Base-by-base conservation (phyloP, 139 green algal species). In the Chlamydomonas asymmetrica region DNA sequence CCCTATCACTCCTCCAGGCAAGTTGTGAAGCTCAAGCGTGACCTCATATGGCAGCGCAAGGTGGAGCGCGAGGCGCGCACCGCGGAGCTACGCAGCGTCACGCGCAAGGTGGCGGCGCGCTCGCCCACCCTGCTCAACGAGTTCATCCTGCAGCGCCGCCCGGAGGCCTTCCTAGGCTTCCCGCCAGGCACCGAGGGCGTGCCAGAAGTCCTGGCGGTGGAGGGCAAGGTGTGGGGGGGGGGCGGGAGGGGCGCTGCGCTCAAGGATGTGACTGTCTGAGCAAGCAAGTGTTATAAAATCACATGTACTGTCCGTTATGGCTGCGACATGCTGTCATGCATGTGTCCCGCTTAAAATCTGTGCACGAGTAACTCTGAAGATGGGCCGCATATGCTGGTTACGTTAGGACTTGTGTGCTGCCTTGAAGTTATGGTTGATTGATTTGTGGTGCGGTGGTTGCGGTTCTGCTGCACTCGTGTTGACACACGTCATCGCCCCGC, bases 81-180 rank as follows among this genome's bases (percentile, higher is more conserved):
- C 34, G 20, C 48, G 35, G 66, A 76, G 22, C 23, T 68, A 35
- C 75, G 75, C 35, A 66, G 40, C 29, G 40, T 73, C 22, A 27
- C n/a, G 35, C 75, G 75, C 18, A 76, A 57, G 56, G 66, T 74
- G 57, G 60, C 71, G 57, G 70, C 56, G 1, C 40, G 70, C 40
- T 23, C 10, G 40, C 54, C 57, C 56, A 50, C 39, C n/a, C 75
- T 66, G 56, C 35, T 81, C 56, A 64, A 75, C 34, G 39, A 40
- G 35, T 54, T 75, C 1, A 37, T 80, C 41, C 41, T 68, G 41
- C 74, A 80, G 56, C 74, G 75, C 65, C 74, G 74, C 1, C 38
- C 43, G 39, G 74, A 80, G 57, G 57, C 57, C 56, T 80, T 80
- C 25, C 25, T 63, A 31, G 74, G 74, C 10, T 41, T 80, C 54